These are phyloP conservation scores for Diplotaxis tenuifolia DNA, from an alignment of 345 rosid species.

Conservation along the genomic window DNA sequence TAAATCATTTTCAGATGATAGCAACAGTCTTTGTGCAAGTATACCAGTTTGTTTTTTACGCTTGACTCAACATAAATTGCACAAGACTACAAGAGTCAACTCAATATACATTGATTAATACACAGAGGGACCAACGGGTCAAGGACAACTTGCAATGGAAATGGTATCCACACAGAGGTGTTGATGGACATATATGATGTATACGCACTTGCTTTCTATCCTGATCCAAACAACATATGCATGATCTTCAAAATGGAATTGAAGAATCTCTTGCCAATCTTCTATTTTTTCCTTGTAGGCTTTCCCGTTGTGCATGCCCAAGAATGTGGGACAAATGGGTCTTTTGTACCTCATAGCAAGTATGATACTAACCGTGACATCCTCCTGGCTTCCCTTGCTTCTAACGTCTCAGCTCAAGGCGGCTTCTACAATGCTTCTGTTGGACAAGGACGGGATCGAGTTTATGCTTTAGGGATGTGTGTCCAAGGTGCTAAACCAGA, in stretches of 20 bases:
- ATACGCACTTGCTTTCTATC: not conserved
- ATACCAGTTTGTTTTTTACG: too few species aligned
- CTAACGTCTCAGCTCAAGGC: not conserved
- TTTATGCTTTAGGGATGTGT: not conserved
- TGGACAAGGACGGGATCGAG: conserved; percentile 15
- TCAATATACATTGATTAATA: too few species aligned
- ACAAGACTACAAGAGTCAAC: too few species aligned
- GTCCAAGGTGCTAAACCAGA: not conserved
- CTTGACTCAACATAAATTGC: too few species aligned
- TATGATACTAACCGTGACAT: not conserved
- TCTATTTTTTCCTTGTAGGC: not conserved
- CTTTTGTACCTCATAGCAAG: not conserved
- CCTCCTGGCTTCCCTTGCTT: not conserved
- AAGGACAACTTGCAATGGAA: too few species aligned
- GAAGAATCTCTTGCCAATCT: not conserved
- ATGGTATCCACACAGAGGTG: too few species aligned
- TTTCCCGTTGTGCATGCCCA: conserved; percentile 8
- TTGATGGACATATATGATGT: too few species aligned
- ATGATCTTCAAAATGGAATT: conserved; percentile 13
- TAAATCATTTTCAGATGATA: too few species aligned
- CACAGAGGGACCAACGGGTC: too few species aligned
- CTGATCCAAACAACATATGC: not conserved
- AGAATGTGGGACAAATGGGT: not conserved
- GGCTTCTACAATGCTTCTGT: not conserved
- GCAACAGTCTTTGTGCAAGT: too few species aligned